Conservation (phyloP, 1,284 basidiomycete genomes). For the Cystobasidium sp. region DNA sequence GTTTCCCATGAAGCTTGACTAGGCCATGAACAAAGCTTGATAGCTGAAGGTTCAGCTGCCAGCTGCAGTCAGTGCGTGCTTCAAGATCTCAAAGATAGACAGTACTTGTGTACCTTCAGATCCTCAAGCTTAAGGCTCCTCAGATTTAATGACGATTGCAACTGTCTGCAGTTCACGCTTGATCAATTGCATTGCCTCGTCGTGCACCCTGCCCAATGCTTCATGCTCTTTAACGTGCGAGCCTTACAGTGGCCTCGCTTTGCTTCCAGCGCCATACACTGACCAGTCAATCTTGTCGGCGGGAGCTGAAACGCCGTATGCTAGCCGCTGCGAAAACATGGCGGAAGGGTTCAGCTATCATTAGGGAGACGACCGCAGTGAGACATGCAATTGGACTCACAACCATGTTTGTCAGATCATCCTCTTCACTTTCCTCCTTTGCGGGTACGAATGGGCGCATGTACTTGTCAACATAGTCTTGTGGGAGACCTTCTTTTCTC, state of each 20-base stretch:
- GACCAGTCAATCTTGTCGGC: slow-evolving; percentile 9
- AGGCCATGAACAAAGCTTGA: too few relatives aligned
- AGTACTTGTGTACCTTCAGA: too few relatives aligned
- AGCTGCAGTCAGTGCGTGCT: too few relatives aligned
- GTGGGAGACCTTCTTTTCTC: slow-evolving; percentile 2
- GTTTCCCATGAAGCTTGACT: too few relatives aligned
- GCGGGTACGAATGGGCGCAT: slow-evolving; percentile 19
- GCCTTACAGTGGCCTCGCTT: background rate
- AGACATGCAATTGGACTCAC: background rate
- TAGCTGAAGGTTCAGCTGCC: too few relatives aligned
- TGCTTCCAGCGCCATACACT: background rate
- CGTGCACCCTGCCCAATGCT: too few relatives aligned
- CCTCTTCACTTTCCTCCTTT: slow-evolving; percentile 10
- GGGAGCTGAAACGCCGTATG: background rate
- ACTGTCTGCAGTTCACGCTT: too few relatives aligned
- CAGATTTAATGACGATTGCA: too few relatives aligned
- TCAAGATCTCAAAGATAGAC: too few relatives aligned
- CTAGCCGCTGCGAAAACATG: background rate
- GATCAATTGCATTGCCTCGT: too few relatives aligned
- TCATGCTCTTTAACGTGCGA: background rate
- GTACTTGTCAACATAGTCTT: slow-evolving; percentile 18
- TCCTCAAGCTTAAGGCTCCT: too few relatives aligned
- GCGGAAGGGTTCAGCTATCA: background rate
- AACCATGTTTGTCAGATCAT: slow-evolving; percentile 7
- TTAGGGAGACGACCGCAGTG: too few relatives aligned